Evolutionary conservation across 2,329 filamentous ascomycete species (phyloP).

Genomic region (Sporothrix brunneoviolacea): DNA sequence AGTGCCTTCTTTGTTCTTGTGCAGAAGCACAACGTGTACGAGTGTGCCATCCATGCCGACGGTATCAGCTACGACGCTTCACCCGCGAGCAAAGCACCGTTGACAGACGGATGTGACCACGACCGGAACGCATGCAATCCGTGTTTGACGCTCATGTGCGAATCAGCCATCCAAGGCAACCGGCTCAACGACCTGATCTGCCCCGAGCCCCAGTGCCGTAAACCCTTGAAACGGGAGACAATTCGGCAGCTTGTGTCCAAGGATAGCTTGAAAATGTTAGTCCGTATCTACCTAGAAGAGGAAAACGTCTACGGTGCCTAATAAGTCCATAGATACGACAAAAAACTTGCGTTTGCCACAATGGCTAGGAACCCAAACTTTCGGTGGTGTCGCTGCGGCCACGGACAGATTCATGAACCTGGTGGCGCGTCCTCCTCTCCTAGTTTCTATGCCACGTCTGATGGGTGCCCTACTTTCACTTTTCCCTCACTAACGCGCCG

Average conservation of each 20-base stretch:
- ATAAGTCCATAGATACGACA: conserved; percentile 8
- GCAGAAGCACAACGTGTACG: not conserved
- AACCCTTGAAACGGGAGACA: not conserved
- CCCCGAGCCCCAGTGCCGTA: not conserved
- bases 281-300: too few relatives aligned
- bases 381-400: conserved; percentile 3
- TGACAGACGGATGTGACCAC: conserved; percentile 1
- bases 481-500: too few relatives aligned
- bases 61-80: not conserved
- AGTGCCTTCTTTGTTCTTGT: not conserved
- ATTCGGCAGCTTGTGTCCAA: not conserved
- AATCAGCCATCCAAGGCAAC: conserved; percentile 4
- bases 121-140: conserved; percentile 1
- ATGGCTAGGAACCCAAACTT: not conserved
- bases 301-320: too few relatives aligned
- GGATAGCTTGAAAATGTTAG: too few relatives aligned
- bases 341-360: conserved; percentile 5
- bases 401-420: conserved; percentile 2
- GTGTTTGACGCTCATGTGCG: not conserved
- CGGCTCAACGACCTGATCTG: not conserved
- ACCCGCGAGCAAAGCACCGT: not conserved
- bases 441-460: not conserved
- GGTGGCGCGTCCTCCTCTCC: not conserved
- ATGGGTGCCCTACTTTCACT: too few relatives aligned
- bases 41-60: conserved; percentile 3